Evolutionary conservation across 441 rosid genomes (phyloP).

Genomic region (Pelargonium citronellum): DNA sequence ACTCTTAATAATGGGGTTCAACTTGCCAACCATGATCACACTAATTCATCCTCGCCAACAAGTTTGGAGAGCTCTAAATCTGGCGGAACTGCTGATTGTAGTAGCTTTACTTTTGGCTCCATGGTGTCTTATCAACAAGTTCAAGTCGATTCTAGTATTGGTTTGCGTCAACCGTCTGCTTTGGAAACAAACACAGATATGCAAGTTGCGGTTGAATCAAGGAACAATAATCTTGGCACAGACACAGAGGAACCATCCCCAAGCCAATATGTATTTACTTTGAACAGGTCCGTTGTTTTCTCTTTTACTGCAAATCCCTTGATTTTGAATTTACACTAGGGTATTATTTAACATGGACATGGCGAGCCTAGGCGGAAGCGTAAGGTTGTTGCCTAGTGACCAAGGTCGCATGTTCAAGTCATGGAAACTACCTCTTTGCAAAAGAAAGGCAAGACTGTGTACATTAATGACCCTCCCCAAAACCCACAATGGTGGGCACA

Average conservation of each 20-base stretch:
- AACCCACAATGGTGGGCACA: too few species aligned
- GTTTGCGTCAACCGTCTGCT: slow-evolving; percentile 35
- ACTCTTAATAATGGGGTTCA: slow-evolving; percentile 47
- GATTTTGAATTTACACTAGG: not conserved
- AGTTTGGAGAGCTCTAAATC: slow-evolving; percentile 69
- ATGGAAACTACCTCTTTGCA: too few species aligned
- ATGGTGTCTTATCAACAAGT: slow-evolving; percentile 45
- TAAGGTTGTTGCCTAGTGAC: too few species aligned
- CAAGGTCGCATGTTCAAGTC: too few species aligned
- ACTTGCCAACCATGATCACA: slow-evolving; percentile 41
- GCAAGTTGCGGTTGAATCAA: slow-evolving; percentile 36
- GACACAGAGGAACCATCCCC: slow-evolving; percentile 44
- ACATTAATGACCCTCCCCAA: too few species aligned
- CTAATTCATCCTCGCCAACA: slow-evolving; percentile 54
- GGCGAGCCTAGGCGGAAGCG: too few species aligned
- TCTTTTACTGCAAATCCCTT: not conserved
- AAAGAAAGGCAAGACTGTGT: too few species aligned
- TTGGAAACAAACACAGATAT: slow-evolving; percentile 40
- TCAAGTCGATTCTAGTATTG: slow-evolving; percentile 41
- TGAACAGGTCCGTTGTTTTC: slow-evolving; percentile 49
- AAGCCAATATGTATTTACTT: slow-evolving; percentile 34
- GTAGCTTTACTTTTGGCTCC: slow-evolving; percentile 54
- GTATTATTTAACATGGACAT: not conserved
- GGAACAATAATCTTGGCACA: slow-evolving; percentile 33
- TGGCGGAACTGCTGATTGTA: slow-evolving; percentile 48